phyloP scores from a whole-genome alignment of 495 filamentous ascomycete species.

The Aspergillus sclerotioniger region DNA sequence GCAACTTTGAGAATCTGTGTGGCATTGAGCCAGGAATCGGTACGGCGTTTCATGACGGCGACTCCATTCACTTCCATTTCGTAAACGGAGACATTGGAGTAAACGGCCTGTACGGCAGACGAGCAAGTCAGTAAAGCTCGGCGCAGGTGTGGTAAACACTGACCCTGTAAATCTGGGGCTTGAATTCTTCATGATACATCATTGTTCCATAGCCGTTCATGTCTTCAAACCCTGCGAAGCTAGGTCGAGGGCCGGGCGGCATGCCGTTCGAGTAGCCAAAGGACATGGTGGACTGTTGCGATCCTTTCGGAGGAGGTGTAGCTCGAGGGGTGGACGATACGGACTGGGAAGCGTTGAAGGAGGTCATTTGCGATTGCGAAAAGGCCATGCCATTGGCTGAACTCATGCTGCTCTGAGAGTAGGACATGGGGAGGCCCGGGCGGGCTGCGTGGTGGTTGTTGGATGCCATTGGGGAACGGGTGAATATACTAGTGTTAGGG shows the following conservation, averaged over 20 bases:
- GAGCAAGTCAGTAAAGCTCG: slow-evolving; percentile 14
- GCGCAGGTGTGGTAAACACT: slow-evolving; percentile 18
- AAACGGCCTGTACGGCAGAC: slow-evolving; percentile 68
- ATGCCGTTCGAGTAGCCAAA: slow-evolving; percentile 44
- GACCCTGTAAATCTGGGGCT: slow-evolving; percentile 78
- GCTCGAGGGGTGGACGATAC: slow-evolving; percentile 54
- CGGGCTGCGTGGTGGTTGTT: slow-evolving; percentile 38
- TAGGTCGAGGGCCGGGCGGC: slow-evolving; percentile 29
- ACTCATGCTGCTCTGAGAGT: slow-evolving; percentile 43
- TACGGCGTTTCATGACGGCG: slow-evolving; percentile 89
- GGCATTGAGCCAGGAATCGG: slow-evolving; percentile 90
- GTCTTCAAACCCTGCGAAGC: slow-evolving; percentile 46
- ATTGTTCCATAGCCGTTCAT: slow-evolving; percentile 49
- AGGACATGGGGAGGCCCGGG: slow-evolving; percentile 44
- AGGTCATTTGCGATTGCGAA: slow-evolving; percentile 48
- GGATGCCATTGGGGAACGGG: slow-evolving; percentile 41
- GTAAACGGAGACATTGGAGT: slow-evolving; percentile 92
- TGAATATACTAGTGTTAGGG: not conserved
- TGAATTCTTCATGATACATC: slow-evolving; percentile 53
- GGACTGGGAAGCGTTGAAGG: slow-evolving; percentile 52
- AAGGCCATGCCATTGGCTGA: slow-evolving; percentile 40
- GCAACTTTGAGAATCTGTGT: slow-evolving; percentile 96
- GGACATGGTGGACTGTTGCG: slow-evolving; percentile 43
- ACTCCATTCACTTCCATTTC: slow-evolving; percentile 94
- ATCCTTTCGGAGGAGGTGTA: slow-evolving; percentile 48